Conservation (phyloP, 1,284 basidiomycete genomes). For the Ustilago cynodontis region DNA sequence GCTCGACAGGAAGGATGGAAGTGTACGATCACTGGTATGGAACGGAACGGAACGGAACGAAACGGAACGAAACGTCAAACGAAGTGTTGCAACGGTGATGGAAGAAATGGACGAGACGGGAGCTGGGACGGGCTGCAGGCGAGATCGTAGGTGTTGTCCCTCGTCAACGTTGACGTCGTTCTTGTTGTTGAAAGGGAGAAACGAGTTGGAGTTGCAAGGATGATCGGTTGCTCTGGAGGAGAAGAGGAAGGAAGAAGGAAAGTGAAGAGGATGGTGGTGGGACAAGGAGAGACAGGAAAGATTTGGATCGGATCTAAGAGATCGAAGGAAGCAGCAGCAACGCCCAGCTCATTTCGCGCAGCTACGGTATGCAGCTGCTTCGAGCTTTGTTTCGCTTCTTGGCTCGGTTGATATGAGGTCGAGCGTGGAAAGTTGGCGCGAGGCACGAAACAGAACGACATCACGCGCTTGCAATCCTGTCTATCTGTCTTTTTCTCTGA, state of each 20-base stretch:
- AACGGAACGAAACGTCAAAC: not conserved
- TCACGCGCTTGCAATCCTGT: not conserved
- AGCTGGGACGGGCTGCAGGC: not conserved
- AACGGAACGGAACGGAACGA: not conserved
- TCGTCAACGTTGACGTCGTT: not conserved
- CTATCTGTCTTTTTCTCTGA: not conserved
- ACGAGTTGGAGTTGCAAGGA: not conserved
- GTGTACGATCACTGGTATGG: too few relatives aligned
- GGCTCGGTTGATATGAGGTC: too few relatives aligned
- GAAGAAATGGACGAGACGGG: not conserved
- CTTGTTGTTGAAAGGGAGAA: not conserved
- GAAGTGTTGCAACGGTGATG: not conserved
- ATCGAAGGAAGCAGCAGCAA: too few relatives aligned
- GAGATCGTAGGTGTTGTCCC: not conserved
- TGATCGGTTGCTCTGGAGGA: too few relatives aligned
- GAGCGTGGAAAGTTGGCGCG: not conserved
- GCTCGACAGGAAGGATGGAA: too few relatives aligned
- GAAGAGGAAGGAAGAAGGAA: too few relatives aligned
- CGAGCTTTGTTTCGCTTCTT: too few relatives aligned
- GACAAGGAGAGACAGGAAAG: too few relatives aligned
- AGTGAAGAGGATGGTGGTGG: too few relatives aligned
- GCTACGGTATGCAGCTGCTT: too few relatives aligned
- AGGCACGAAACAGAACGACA: not conserved
- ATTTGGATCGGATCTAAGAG: too few relatives aligned
- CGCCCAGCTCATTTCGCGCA: too few relatives aligned